Conservation (phyloP, 2,329 filamentous ascomycete species). For the Curvularia verruculosa region DNA sequence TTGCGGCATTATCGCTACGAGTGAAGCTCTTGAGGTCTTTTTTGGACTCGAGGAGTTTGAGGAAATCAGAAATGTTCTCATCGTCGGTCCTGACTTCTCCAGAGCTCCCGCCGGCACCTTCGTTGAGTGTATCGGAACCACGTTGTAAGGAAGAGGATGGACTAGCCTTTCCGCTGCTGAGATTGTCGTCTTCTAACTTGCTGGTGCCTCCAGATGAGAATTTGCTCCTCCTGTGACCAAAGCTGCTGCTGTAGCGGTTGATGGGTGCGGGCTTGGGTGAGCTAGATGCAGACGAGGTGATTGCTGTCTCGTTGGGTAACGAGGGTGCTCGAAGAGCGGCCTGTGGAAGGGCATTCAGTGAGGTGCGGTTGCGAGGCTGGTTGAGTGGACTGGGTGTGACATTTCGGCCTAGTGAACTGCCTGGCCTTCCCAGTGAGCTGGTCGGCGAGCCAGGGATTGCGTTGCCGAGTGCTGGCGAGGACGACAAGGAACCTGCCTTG, state of each 20-base stretch:
- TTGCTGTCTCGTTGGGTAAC: conserved; percentile 64
- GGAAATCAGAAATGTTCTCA: conserved; percentile 90
- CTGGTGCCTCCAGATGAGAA: conserved; percentile 77
- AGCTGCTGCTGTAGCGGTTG: conserved; percentile 92
- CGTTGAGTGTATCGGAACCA: conserved; percentile 79
- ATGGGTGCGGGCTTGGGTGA: conserved; percentile 80
- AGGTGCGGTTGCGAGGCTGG: conserved; percentile 71
- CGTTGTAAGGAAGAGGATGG: conserved; percentile 72
- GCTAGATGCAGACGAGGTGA: conserved; percentile 70
- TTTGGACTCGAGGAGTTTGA: conserved; percentile 85
- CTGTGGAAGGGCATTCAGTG: conserved; percentile 76
- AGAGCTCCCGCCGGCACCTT: conserved; percentile 66
- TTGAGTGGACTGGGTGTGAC: conserved; percentile 34
- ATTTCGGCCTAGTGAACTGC: conserved; percentile 31
- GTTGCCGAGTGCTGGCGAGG: conserved; percentile 70
- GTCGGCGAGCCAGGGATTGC: conserved; percentile 62
- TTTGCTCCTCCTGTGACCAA: conserved; percentile 80
- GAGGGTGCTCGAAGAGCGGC: conserved; percentile 72
- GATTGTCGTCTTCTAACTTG: conserved; percentile 73
- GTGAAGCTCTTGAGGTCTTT: conserved; percentile 86
- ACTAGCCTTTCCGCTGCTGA: conserved; percentile 81
- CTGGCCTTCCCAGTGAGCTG: conserved; percentile 52
- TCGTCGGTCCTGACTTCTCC: conserved; percentile 79
- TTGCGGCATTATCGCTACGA: conserved; percentile 61
- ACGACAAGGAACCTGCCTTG: conserved; percentile 93